Base-by-base conservation (phyloP, 768 basidiomycete species). In the Boletus sp. region DNA sequence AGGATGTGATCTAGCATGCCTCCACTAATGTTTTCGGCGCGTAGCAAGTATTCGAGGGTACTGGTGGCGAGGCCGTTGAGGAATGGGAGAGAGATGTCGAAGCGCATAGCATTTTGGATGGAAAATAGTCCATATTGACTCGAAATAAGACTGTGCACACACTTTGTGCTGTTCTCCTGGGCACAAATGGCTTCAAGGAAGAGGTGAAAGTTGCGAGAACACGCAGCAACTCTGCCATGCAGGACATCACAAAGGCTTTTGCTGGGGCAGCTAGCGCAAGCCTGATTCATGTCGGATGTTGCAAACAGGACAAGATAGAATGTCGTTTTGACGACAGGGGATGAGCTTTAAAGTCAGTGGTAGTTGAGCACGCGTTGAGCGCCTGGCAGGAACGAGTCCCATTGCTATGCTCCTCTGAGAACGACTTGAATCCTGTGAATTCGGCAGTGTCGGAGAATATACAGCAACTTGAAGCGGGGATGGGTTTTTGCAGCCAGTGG, bases 141-240 rank as follows among this genome's bases (percentile, higher is more conserved):
- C 14, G 65, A 66, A 15, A 76, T 64, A 4, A 85, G 66, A 41
- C 60, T 72, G 47, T 72, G 60, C 18, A 82, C 58, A 57, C 78
- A 80, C 1, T 66, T 61, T 7, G 69, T 63, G 1, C 75, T 62
- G 52, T 82, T 78, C 9, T 69, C 66, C 51, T 79, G 78, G 9
- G 56, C 61, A 62, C 71, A 80, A 14, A 79, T 64, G 7, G 76
- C 79, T 53, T 84, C 80, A 8, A 84, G 69, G 55, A 84, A 84
- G 10, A 67, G 72, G 10, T 53, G 49, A 29, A n/a, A 56, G 24
- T 54, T 50, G 14, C 60, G 58, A 41, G 65, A 53, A 2, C 71
- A 64, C 3, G 80, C 18, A 1, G 20, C 0, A 2, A 59, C 59
- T 45, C 63, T 68, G 47, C 76, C 78, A n/a, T 56, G 48, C 3